Conservation (phyloP, 805 yeast genomes). For the Monosporozyma aerobia region DNA sequence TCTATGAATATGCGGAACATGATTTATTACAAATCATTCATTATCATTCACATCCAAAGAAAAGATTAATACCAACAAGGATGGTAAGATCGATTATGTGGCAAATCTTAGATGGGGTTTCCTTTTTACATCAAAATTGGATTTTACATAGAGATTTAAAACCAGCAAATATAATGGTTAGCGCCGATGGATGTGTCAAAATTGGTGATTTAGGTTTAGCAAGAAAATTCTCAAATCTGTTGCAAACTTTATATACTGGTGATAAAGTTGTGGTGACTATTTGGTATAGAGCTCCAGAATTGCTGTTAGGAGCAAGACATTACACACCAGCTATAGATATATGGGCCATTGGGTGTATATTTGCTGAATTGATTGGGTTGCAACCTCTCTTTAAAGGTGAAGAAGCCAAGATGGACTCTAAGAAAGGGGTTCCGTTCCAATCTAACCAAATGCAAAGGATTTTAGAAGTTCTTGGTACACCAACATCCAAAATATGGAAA, state of each 20-base stretch:
- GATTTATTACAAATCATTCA: constrained; percentile 91
- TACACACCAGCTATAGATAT: constrained; percentile 87
- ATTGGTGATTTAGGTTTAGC: constrained; percentile 94
- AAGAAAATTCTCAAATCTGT: constrained; percentile 73
- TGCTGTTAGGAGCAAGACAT: constrained; percentile 82
- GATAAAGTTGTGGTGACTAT: constrained; percentile 95
- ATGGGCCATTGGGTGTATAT: constrained; percentile 94
- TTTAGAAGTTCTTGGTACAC: constrained; percentile 88
- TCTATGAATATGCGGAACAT: constrained; percentile 93
- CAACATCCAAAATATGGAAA: constrained; percentile 72
- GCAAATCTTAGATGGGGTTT: constrained; percentile 89
- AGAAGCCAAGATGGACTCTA: constrained; percentile 91
- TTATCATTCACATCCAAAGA: constrained; percentile 84
- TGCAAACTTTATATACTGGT: constrained; percentile 81
- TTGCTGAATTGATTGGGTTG: constrained; percentile 81
- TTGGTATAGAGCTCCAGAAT: constrained; percentile 94
- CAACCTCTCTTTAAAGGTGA: constrained; percentile 96
- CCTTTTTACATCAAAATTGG: constrained; percentile 93
- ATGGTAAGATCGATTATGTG: constrained; percentile 79
- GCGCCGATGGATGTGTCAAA: constrained; percentile 81
- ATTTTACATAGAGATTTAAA: constrained; percentile 89
- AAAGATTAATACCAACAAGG: constrained; percentile 64
- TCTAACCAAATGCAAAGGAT: constrained; percentile 85
- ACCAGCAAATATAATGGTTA: constrained; percentile 97
- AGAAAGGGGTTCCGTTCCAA: constrained; percentile 89